phyloP scores from a whole-genome alignment of 306 rosid species.

The Rosa rugosa region DNA sequence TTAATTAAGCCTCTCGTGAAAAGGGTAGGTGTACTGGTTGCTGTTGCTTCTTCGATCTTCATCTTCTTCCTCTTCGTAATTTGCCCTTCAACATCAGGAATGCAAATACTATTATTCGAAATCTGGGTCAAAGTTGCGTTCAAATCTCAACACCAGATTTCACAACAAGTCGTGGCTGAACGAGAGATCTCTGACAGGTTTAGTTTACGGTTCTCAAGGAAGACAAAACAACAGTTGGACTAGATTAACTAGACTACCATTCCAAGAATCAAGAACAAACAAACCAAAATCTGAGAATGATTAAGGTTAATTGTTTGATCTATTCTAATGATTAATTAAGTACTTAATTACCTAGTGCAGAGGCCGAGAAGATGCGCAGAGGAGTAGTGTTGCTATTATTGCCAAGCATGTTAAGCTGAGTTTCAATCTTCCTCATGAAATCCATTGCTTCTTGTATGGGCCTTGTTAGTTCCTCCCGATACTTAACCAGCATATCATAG shows the following conservation, averaged over 20 bases:
- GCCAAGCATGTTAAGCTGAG: constrained; percentile 75
- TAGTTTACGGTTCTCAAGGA: constrained; percentile 30
- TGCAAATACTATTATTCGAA: background rate
- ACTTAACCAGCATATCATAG: constrained; percentile 91
- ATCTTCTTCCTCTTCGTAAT: background rate
- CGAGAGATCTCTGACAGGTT: constrained; percentile 39
- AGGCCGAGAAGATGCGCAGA: constrained; percentile 56
- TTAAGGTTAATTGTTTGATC: background rate
- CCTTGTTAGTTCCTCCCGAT: constrained; percentile 84
- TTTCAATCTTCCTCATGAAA: constrained; percentile 80
- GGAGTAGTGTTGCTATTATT: constrained; percentile 38
- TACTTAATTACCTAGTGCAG: constrained; percentile 41
- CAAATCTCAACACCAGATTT: constrained; percentile 13
- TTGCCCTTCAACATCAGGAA: background rate
- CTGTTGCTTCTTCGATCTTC: constrained; percentile 7
- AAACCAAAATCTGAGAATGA: background rate
- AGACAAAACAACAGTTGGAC: constrained; percentile 18
- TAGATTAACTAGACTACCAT: constrained; percentile 3
- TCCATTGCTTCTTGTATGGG: constrained; percentile 98
- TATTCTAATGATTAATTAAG: background rate
- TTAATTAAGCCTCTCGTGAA: constrained; percentile 11
- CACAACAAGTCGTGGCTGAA: background rate
- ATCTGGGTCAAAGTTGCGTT: constrained; percentile 41
- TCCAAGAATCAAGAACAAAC: constrained; percentile 13
- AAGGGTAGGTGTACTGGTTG: background rate